Evolutionary conservation across 192 early-diverging fungal genomes (phyloP).

Genomic region (Mortierella antarctica): DNA sequence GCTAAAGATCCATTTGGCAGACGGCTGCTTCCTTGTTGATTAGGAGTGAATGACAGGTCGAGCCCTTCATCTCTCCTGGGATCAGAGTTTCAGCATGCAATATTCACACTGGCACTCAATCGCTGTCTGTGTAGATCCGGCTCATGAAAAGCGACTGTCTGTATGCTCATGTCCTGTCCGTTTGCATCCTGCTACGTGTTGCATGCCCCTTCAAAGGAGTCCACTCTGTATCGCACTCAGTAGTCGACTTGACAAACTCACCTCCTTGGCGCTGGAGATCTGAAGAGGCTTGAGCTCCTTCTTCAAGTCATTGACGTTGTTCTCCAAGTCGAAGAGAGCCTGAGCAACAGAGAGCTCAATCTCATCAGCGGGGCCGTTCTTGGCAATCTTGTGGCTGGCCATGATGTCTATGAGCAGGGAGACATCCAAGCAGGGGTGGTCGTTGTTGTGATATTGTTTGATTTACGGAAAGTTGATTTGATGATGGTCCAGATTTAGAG

Average conservation of each 20-base stretch:
- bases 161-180: not conserved
- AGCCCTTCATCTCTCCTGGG: too few relatives aligned
- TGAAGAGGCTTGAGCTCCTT: slow-evolving; percentile 95
- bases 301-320: slow-evolving; percentile 96
- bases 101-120: too few relatives aligned
- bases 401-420: slow-evolving; percentile 49
- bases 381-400: slow-evolving; percentile 58
- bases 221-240: not conserved
- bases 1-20: too few relatives aligned
- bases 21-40: too few relatives aligned
- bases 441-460: not conserved
- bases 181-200: not conserved
- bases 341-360: slow-evolving; percentile 96
- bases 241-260: slow-evolving; percentile 39
- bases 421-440: not conserved
- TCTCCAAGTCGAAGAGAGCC: slow-evolving; percentile 94
- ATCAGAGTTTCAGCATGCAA: too few relatives aligned
- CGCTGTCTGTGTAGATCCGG: too few relatives aligned
- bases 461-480: not conserved
- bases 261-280: slow-evolving; percentile 96
- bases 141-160: too few relatives aligned
- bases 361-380: slow-evolving; percentile 70
- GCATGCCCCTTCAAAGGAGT: not conserved
- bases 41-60: too few relatives aligned
- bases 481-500: slow-evolving; percentile 17